Evolutionary conservation across 371 early-diverging fungal genomes (phyloP).

Genomic region (Mortierella sp.): DNA sequence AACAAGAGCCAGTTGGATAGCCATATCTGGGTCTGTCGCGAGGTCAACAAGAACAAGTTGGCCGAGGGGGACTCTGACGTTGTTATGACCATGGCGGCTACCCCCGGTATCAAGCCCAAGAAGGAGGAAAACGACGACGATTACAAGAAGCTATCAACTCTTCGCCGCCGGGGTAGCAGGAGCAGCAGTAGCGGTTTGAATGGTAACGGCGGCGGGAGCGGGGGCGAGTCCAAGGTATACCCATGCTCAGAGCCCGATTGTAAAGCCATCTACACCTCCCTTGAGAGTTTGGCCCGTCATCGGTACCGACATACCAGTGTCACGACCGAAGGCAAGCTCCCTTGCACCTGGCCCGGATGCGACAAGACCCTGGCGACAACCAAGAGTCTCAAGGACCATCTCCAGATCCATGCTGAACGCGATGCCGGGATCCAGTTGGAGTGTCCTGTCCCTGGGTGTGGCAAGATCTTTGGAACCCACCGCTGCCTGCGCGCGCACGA

Average conservation of each 20-base stretch:
- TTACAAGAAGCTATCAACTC: not conserved
- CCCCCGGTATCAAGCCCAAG: not conserved
- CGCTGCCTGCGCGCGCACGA: conserved; percentile 52
- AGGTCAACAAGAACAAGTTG: not conserved
- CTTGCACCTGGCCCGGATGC: conserved; percentile 43
- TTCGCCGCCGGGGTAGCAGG: not conserved
- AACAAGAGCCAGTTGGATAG: conserved; percentile 5
- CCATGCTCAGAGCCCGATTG: conserved; percentile 30
- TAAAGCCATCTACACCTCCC: conserved; percentile 14
- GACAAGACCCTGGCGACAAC: conserved; percentile 50
- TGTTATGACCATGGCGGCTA: not conserved
- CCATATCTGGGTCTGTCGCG: not conserved
- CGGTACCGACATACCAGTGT: conserved; percentile 25
- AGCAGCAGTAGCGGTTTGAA: not conserved
- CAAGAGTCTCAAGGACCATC: conserved; percentile 48
- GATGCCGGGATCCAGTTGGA: conserved; percentile 40
- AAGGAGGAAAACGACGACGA: not conserved
- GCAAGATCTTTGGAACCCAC: conserved; percentile 47
- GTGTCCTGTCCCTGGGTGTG: conserved; percentile 44
- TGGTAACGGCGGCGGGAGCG: not conserved
- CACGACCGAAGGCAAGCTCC: conserved; percentile 37
- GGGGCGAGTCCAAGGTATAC: not conserved
- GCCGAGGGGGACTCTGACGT: not conserved
- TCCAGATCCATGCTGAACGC: conserved; percentile 48
- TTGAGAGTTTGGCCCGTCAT: conserved; percentile 25